Percentiles rank a stretch among this genome's conserved stretches.
Evolutionary conservation across 495 filamentous ascomycete genomes (phyloP).

Genomic region (Penicillium cataractarum): DNA sequence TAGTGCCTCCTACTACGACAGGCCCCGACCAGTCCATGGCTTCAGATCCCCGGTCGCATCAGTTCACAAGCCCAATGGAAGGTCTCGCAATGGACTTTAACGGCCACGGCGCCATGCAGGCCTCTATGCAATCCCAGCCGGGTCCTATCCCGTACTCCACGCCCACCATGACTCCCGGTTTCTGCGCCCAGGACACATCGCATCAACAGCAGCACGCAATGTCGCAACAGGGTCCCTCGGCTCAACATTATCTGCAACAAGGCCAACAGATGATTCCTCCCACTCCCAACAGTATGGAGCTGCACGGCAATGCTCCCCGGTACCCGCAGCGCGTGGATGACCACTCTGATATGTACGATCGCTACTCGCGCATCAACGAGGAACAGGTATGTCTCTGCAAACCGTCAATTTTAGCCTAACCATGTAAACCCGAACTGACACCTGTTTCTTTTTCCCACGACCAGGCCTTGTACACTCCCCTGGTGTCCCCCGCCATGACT

Average conservation of each 20-base stretch:
- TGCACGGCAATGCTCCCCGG: slow-evolving; percentile 70
- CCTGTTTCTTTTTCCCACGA: neutral
- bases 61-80: slow-evolving; percentile 30
- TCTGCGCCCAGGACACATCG: slow-evolving; percentile 41
- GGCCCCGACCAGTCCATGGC: slow-evolving; percentile 34
- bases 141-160: slow-evolving; percentile 36
- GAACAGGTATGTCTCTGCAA: slow-evolving; percentile 67
- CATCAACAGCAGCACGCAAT: slow-evolving; percentile 34
- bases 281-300: slow-evolving; percentile 90
- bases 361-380: slow-evolving; percentile 74
- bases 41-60: slow-evolving; percentile 37
- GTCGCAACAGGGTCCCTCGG: slow-evolving; percentile 59
- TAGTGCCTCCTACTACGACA: slow-evolving; percentile 35
- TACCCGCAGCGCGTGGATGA: slow-evolving; percentile 65
- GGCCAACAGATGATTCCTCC: slow-evolving; percentile 75
- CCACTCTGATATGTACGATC: slow-evolving; percentile 67
- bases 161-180: slow-evolving; percentile 41
- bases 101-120: slow-evolving; percentile 30
- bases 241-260: slow-evolving; percentile 57
- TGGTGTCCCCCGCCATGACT: slow-evolving; percentile 93
- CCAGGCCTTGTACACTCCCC: slow-evolving; percentile 85
- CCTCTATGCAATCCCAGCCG: slow-evolving; percentile 33
- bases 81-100: slow-evolving; percentile 43
- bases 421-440: neutral
- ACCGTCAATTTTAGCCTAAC: neutral